Evolutionary conservation across 139 green algal species (phyloP).

Genomic region (Asterochloris erici): DNA sequence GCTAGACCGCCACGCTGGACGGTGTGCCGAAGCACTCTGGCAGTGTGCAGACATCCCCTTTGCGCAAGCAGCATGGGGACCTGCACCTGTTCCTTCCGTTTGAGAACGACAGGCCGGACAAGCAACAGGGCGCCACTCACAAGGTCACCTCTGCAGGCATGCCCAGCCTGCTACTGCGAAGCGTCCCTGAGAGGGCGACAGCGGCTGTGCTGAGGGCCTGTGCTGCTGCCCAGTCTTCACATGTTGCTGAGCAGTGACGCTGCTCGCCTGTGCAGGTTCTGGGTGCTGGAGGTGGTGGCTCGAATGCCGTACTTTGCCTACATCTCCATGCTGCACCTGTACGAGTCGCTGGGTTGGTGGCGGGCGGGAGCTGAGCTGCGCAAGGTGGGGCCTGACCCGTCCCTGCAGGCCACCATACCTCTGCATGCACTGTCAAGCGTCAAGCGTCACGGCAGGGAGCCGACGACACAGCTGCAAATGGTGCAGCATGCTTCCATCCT

Average conservation of each 20-base stretch:
- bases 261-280: slow-evolving; percentile 56
- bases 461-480: neutral
- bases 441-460: too few species aligned
- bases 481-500: neutral
- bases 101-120: too few species aligned
- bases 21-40: neutral
- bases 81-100: too few species aligned
- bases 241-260: neutral
- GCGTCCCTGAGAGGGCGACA: too few species aligned
- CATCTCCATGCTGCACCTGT: slow-evolving; percentile 93
- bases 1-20: too few species aligned
- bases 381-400: slow-evolving; percentile 31
- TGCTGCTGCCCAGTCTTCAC: slow-evolving; percentile 4
- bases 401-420: too few species aligned
- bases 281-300: slow-evolving; percentile 91
- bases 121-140: too few species aligned
- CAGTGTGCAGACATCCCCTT: neutral
- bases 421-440: too few species aligned
- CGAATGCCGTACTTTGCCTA: slow-evolving; percentile 98
- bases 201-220: neutral
- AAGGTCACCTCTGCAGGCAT: too few species aligned
- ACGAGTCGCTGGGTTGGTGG: slow-evolving; percentile 89
- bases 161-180: too few species aligned
- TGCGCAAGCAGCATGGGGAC: neutral
- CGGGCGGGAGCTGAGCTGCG: slow-evolving; percentile 74